A percentile compares a stretch with the other conserved stretches of the same genome.
phyloP scores from a whole-genome alignment of 768 basidiomycete genomes.

The Podaxis mareebaensis region DNA sequence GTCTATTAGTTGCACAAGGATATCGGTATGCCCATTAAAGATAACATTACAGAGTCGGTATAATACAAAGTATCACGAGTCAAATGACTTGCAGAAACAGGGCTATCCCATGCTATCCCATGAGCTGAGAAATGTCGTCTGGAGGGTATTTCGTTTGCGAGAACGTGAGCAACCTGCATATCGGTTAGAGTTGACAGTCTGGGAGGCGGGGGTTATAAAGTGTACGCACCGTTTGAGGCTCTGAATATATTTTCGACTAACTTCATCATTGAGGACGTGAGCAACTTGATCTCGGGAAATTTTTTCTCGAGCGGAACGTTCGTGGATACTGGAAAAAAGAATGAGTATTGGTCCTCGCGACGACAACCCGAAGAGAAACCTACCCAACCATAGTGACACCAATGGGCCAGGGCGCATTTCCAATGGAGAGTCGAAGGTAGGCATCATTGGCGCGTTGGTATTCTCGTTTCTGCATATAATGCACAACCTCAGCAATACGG shows the following conservation, averaged over 20 bases:
- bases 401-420: constrained; percentile 99
- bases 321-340: constrained; percentile 75
- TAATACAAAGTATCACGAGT: neutral
- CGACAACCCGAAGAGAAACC: constrained; percentile 26
- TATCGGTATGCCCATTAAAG: neutral
- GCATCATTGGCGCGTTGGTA: constrained; percentile 97
- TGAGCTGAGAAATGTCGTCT: constrained; percentile 85
- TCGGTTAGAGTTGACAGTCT: neutral
- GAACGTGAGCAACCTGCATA: constrained; percentile 82
- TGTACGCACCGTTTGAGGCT: constrained; percentile 83
- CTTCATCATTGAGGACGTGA: constrained; percentile 98
- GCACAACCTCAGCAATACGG: constrained; percentile 90
- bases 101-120: constrained; percentile 59
- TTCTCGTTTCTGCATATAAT: constrained; percentile 94
- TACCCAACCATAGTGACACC: constrained; percentile 99
- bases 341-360: constrained; percentile 2
- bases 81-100: neutral
- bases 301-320: constrained; percentile 96
- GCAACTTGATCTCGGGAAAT: constrained; percentile 97
- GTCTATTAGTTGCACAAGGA: neutral
- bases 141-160: constrained; percentile 97
- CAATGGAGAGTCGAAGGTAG: constrained; percentile 95
- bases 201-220: neutral
- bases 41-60: constrained; percentile 2
- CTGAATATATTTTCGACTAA: constrained; percentile 98